A percentile compares a stretch with the other conserved stretches of the same genome.
These are phyloP conservation scores for Panicum virgatum DNA, from an alignment of 202 grass and related monocot species.

Conservation along the genomic window DNA sequence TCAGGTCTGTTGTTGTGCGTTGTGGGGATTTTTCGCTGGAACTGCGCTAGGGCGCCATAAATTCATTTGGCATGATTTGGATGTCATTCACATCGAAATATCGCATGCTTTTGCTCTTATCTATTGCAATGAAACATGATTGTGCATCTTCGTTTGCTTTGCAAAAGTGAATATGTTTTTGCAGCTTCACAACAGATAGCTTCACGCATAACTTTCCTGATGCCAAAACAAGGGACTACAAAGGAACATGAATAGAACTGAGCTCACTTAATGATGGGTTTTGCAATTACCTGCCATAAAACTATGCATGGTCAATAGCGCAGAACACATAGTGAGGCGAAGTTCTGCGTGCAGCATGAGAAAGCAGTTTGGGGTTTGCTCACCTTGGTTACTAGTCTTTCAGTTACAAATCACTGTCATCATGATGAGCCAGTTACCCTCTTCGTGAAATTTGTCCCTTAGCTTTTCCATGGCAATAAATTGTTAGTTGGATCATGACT, in stretches of 20 bases:
- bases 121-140: too few relatives aligned
- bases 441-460: neutral
- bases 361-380: neutral
- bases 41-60: neutral
- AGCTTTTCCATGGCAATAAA: neutral
- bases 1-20: neutral
- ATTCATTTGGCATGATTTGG: slow-evolving; percentile 8
- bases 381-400: neutral
- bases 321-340: neutral
- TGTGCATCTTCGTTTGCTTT: too few relatives aligned
- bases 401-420: neutral
- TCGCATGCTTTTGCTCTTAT: too few relatives aligned
- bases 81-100: neutral
- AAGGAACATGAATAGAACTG: neutral
- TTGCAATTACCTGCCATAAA: neutral
- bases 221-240: too few relatives aligned
- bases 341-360: neutral
- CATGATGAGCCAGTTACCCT: neutral
- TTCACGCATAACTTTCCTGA: too few relatives aligned
- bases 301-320: neutral
- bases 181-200: too few relatives aligned
- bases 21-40: neutral
- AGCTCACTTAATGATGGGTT: neutral
- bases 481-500: neutral
- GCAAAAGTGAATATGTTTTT: too few relatives aligned